These are phyloP conservation scores for Cordyceps tenuipes DNA, from an alignment of 2,329 filamentous ascomycete species.

Conservation along the genomic window DNA sequence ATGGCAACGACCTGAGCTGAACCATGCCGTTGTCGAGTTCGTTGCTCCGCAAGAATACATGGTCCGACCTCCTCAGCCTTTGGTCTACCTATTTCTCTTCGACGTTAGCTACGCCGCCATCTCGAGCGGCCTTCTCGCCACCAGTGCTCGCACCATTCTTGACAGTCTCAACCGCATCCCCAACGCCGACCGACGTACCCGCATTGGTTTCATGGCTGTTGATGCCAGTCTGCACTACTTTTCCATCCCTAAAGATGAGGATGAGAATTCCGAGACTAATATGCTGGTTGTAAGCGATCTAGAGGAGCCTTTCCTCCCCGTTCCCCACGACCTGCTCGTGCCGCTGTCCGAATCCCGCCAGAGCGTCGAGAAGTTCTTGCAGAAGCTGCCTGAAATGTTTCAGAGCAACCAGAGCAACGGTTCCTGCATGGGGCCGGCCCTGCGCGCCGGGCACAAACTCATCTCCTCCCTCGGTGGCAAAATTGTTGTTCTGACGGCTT, in stretches of 20 bases:
- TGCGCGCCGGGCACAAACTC: slow-evolving; percentile 89
- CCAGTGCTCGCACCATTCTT: slow-evolving; percentile 83
- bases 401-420: slow-evolving; percentile 82
- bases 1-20: slow-evolving; percentile 87
- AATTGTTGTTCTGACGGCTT: slow-evolving; percentile 83
- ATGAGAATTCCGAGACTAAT: slow-evolving; percentile 73
- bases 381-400: slow-evolving; percentile 93
- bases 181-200: slow-evolving; percentile 89
- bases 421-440: slow-evolving; percentile 91
- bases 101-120: slow-evolving; percentile 89
- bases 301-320: slow-evolving; percentile 92
- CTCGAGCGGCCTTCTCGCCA: slow-evolving; percentile 83
- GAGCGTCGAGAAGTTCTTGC: slow-evolving; percentile 85
- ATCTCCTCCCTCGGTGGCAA: slow-evolving; percentile 93
- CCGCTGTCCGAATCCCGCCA: slow-evolving; percentile 80
- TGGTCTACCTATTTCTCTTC: slow-evolving; percentile 92
- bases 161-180: slow-evolving; percentile 95
- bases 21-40: slow-evolving; percentile 95
- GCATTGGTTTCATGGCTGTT: slow-evolving; percentile 89
- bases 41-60: slow-evolving; percentile 98
- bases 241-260: slow-evolving; percentile 79
- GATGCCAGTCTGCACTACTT: slow-evolving; percentile 96
- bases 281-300: slow-evolving; percentile 94
- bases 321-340: slow-evolving; percentile 84
- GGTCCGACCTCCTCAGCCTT: slow-evolving; percentile 90